phyloP scores from a whole-genome alignment of 352 stramenopile species.

The Phytopythium montanum region DNA sequence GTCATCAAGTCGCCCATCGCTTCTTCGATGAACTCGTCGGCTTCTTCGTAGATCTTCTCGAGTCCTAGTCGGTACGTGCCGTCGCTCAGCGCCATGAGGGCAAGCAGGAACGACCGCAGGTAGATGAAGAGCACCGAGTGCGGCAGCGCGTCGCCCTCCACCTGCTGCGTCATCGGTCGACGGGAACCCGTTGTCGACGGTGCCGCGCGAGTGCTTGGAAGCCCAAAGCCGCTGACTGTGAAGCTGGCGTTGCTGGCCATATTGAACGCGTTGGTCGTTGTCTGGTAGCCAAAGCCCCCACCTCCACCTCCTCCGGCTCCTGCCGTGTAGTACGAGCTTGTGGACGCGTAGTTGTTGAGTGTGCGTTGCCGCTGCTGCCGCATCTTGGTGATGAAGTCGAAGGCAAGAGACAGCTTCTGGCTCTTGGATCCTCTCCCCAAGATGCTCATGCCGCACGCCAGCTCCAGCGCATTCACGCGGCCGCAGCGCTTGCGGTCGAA shows the following conservation, averaged over 20 bases:
- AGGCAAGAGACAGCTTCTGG: conserved; percentile 82
- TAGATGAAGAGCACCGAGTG: conserved; percentile 86
- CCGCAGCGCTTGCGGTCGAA: conserved; percentile 82
- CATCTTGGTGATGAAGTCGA: conserved; percentile 88
- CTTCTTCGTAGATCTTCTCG: conserved; percentile 85
- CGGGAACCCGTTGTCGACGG: conserved; percentile 30
- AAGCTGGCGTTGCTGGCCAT: conserved; percentile 35
- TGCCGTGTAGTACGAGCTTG: conserved; percentile 20
- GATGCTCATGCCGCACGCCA: conserved; percentile 86
- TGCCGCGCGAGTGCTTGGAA: conserved; percentile 47
- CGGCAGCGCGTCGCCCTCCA: conserved; percentile 60
- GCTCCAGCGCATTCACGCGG: conserved; percentile 77
- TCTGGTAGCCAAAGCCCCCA: conserved; percentile 22
- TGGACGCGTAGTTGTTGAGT: conserved; percentile 57
- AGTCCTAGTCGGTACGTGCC: conserved; percentile 75
- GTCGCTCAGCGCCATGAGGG: conserved; percentile 85
- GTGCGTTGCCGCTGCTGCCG: conserved; percentile 69
- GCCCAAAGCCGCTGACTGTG: conserved; percentile 53
- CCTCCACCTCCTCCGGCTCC: conserved; percentile 9
- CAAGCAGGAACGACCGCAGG: conserved; percentile 76
- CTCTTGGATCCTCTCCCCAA: conserved; percentile 82
- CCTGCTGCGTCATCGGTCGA: conserved; percentile 26
- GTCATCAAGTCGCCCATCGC: conserved; percentile 84
- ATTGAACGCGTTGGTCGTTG: conserved; percentile 25
- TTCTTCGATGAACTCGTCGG: conserved; percentile 85